These are phyloP conservation scores for Prunus dulcis DNA, from an alignment of 306 rosid genomes.

Conservation along the genomic window DNA sequence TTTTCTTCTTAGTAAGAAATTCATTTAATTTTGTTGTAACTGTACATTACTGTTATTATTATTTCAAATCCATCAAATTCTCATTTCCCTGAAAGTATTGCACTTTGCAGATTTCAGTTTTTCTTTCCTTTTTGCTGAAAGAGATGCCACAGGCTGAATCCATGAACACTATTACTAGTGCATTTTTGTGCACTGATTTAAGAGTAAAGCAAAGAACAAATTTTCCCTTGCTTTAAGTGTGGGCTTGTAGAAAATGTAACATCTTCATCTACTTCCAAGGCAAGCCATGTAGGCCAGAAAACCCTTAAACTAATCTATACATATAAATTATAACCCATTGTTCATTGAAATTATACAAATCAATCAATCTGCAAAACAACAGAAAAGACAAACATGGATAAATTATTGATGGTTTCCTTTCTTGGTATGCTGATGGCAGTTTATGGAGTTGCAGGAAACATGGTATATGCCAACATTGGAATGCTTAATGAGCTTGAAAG, in stretches of 20 bases:
- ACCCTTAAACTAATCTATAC: constrained; percentile 47
- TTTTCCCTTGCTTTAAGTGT: constrained; percentile 89
- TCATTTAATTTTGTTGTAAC: neutral
- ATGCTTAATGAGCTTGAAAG: constrained; percentile 51
- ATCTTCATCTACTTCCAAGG: constrained; percentile 95
- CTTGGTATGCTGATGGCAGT: constrained; percentile 53
- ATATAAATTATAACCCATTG: constrained; percentile 70
- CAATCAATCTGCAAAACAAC: constrained; percentile 41
- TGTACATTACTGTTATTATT: neutral
- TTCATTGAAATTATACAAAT: constrained; percentile 58
- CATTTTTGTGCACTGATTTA: constrained; percentile 53
- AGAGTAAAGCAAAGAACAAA: constrained; percentile 90
- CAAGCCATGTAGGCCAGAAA: constrained; percentile 80
- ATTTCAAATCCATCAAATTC: neutral
- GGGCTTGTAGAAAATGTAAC: constrained; percentile 71
- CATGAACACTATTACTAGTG: constrained; percentile 38
- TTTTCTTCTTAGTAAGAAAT: neutral
- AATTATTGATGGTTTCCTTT: constrained; percentile 43
- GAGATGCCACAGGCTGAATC: constrained; percentile 20
- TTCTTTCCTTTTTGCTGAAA: constrained; percentile 20
- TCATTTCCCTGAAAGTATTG: constrained; percentile 18
- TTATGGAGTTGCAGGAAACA: constrained; percentile 56
- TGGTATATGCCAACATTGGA: constrained; percentile 39
- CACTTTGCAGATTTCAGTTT: constrained; percentile 14
- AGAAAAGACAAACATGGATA: constrained; percentile 52